phyloP scores from a whole-genome alignment of 2,329 filamentous ascomycete species.

The Dryadomyces quercus-mongolicae region DNA sequence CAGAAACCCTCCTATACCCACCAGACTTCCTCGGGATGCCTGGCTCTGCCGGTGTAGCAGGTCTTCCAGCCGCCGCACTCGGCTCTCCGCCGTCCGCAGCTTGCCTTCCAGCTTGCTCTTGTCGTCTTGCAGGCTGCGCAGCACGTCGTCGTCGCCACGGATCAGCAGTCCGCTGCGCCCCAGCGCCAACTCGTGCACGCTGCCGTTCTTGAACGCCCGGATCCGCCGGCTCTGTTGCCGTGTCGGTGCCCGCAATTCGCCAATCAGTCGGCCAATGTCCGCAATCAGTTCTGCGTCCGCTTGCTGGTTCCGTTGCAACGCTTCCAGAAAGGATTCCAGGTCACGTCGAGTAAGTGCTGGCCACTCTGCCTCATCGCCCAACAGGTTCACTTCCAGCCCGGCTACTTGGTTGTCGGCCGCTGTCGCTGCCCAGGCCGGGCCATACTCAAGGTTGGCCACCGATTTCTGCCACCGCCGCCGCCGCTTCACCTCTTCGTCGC shows the following conservation, averaged over 20 bases:
- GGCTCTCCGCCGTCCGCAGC: slow-evolving; percentile 73
- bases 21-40: slow-evolving; percentile 38
- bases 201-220: slow-evolving; percentile 93
- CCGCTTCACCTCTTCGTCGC: slow-evolving; percentile 83
- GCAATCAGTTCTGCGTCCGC: slow-evolving; percentile 54
- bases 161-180: slow-evolving; percentile 78
- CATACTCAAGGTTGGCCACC: slow-evolving; percentile 58
- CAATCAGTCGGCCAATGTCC: slow-evolving; percentile 64
- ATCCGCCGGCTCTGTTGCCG: slow-evolving; percentile 77
- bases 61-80: slow-evolving; percentile 84
- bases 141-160: slow-evolving; percentile 75
- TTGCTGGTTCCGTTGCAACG: slow-evolving; percentile 47
- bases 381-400: slow-evolving; percentile 74
- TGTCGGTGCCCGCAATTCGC: slow-evolving; percentile 69
- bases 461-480: slow-evolving; percentile 84
- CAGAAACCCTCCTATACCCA: slow-evolving; percentile 37
- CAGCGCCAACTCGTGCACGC: slow-evolving; percentile 79
- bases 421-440: slow-evolving; percentile 24
- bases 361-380: slow-evolving; percentile 71
- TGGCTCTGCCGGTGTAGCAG: slow-evolving; percentile 74
- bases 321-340: slow-evolving; percentile 59
- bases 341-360: slow-evolving; percentile 65
- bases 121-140: slow-evolving; percentile 67
- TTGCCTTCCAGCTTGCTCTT: slow-evolving; percentile 64
- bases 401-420: slow-evolving; percentile 55